A percentile compares a stretch with the other conserved stretches of the same genome.
Conservation (phyloP, 108 stramenopile species). For the Stephanodiscus triporus region DNA sequence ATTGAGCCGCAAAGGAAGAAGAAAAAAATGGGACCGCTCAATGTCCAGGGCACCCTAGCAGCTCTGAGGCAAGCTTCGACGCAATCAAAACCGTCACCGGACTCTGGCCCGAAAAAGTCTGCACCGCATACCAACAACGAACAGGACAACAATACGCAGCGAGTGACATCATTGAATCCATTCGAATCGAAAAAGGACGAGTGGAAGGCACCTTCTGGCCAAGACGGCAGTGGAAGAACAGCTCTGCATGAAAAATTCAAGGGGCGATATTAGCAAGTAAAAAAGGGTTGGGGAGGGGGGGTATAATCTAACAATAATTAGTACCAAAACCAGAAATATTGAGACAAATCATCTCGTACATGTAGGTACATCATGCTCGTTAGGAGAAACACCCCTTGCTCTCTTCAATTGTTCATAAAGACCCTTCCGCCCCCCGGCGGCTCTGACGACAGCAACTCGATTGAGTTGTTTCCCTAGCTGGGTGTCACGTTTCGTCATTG, state of each 20-base stretch:
- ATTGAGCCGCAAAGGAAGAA: slow-evolving; percentile 20
- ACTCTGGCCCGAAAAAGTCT: neutral
- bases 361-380: neutral
- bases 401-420: slow-evolving; percentile 21
- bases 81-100: neutral
- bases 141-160: slow-evolving; percentile 1
- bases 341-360: neutral
- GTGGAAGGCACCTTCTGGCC: slow-evolving; percentile 77
- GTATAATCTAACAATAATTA: too few species aligned
- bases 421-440: slow-evolving; percentile 23
- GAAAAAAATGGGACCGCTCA: slow-evolving; percentile 22
- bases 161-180: neutral
- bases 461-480: slow-evolving; percentile 14
- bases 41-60: slow-evolving; percentile 37
- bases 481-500: neutral
- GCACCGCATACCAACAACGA: slow-evolving; percentile 8
- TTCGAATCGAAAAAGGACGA: slow-evolving; percentile 65
- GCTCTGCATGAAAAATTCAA: slow-evolving; percentile 83
- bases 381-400: slow-evolving; percentile 13
- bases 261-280: slow-evolving; percentile 65
- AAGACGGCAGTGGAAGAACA: slow-evolving; percentile 82
- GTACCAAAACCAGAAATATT: too few species aligned
- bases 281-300: neutral
- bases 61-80: slow-evolving; percentile 20
- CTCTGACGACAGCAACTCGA: slow-evolving; percentile 15